Percentiles rank a stretch among this genome's conserved stretches.
phyloP scores from a whole-genome alignment of 345 rosid genomes.

The Eucalyptus virginea region DNA sequence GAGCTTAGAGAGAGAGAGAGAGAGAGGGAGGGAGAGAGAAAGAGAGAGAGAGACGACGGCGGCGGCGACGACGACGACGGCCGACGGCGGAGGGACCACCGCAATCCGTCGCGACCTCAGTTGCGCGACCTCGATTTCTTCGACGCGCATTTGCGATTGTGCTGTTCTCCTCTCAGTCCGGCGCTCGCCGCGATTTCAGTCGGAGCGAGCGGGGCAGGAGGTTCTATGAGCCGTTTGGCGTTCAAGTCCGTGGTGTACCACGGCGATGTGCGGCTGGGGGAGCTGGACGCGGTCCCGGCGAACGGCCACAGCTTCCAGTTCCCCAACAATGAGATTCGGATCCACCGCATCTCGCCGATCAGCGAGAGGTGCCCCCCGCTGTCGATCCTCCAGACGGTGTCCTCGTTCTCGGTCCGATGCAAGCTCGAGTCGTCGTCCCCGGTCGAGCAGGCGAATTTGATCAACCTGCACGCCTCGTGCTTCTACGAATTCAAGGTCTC shows the following conservation, averaged over 20 bases:
- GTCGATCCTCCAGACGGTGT: slow-evolving; percentile 74
- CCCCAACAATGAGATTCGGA: slow-evolving; percentile 88
- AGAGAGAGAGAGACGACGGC: background rate
- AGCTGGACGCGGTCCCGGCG: slow-evolving; percentile 53
- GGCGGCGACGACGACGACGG: background rate
- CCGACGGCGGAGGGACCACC: background rate
- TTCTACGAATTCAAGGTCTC: slow-evolving; percentile 79
- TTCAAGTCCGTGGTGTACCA: slow-evolving; percentile 71
- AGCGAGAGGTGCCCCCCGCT: slow-evolving; percentile 95
- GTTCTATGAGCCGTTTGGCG: slow-evolving; percentile 68
- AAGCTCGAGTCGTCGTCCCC: slow-evolving; percentile 80
- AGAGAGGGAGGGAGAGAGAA: background rate
- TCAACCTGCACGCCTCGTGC: slow-evolving; percentile 83
- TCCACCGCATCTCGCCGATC: slow-evolving; percentile 55
- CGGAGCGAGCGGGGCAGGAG: background rate
- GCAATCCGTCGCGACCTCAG: background rate
- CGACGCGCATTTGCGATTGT: background rate
- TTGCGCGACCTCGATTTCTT: background rate
- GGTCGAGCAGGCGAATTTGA: slow-evolving; percentile 43
- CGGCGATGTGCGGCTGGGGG: slow-evolving; percentile 74
- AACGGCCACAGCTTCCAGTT: slow-evolving; percentile 50
- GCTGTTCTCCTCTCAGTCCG: background rate
- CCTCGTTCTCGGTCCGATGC: slow-evolving; percentile 76
- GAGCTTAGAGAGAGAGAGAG: background rate
- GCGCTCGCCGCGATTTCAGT: background rate